These are phyloP conservation scores for Ophiostoma fasciatum DNA, from an alignment of 2,329 filamentous ascomycete species.

Conservation along the genomic window DNA sequence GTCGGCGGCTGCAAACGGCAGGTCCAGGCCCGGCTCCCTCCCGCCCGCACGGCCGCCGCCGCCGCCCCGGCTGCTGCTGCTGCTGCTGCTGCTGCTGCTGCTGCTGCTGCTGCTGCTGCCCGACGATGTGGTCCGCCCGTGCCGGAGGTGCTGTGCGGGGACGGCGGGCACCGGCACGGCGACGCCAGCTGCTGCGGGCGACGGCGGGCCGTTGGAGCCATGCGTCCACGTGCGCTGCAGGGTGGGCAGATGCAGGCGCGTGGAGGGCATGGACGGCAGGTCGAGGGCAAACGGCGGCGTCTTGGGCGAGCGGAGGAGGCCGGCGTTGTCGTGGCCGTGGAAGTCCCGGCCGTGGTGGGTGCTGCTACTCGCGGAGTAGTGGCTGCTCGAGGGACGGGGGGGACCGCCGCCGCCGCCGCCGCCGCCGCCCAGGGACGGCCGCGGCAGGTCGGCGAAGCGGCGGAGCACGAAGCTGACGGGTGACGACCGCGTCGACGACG, in stretches of 20 bases:
- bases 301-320: slow-evolving; percentile 26
- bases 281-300: slow-evolving; percentile 26
- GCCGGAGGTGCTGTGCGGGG: slow-evolving; percentile 8
- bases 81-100: background rate
- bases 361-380: background rate
- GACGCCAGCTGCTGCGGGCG: slow-evolving; percentile 1
- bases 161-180: background rate
- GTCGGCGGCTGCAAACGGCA: slow-evolving; percentile 26
- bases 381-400: slow-evolving; percentile 15
- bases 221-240: slow-evolving; percentile 24
- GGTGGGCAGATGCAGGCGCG: slow-evolving; percentile 26
- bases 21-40: slow-evolving; percentile 3
- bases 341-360: slow-evolving; percentile 7
- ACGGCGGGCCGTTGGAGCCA: slow-evolving; percentile 19
- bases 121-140: too few species aligned
- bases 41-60: slow-evolving; percentile 8
- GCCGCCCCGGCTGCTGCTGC: slow-evolving; percentile 1
- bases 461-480: slow-evolving; percentile 12
- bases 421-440: too few species aligned
- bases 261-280: slow-evolving; percentile 24
- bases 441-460: slow-evolving; percentile 15
- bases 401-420: too few species aligned
- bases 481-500: too few species aligned
- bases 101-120: too few species aligned
- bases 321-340: slow-evolving; percentile 9